A percentile compares a stretch with the other conserved stretches of the same genome.
These are phyloP conservation scores for Diaporthe ampelina DNA, from an alignment of 2,329 filamentous ascomycete genomes.

Conservation along the genomic window DNA sequence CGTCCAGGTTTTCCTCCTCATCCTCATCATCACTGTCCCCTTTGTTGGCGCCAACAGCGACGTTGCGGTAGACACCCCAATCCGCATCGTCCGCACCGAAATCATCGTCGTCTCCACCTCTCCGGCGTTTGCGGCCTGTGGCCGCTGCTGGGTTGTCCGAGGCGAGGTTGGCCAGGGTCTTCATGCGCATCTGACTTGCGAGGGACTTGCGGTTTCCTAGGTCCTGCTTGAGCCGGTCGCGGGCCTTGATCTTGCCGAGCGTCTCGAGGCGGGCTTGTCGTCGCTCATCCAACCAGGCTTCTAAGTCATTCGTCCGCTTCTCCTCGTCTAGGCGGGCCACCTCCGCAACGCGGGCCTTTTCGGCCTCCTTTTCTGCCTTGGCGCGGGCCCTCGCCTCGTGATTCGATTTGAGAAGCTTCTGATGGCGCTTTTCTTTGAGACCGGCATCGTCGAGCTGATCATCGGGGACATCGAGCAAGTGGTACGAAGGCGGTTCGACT, in stretches of 20 bases:
- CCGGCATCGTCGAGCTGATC: constrained; percentile 93
- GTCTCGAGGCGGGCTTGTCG: constrained; percentile 78
- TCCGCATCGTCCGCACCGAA: constrained; percentile 98
- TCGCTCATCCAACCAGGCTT: constrained; percentile 88
- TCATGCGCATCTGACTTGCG: constrained; percentile 97
- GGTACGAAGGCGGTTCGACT: constrained; percentile 85
- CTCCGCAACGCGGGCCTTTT: constrained; percentile 87
- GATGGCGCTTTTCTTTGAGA: constrained; percentile 92
- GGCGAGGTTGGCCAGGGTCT: constrained; percentile 94
- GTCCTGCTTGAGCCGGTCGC: constrained; percentile 92
- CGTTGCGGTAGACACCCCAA: constrained; percentile 96
- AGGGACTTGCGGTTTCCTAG: constrained; percentile 96
- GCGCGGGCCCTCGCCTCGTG: constrained; percentile 93
- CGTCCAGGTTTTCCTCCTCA: constrained; percentile 88
- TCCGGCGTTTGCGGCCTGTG: constrained; percentile 80
- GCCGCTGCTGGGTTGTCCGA: constrained; percentile 80
- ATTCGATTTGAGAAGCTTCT: constrained; percentile 93
- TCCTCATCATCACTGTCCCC: constrained; percentile 87
- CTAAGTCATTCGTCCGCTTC: constrained; percentile 85
- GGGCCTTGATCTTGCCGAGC: constrained; percentile 90
- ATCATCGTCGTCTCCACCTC: constrained; percentile 92
- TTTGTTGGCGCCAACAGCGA: constrained; percentile 82
- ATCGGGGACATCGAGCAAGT: constrained; percentile 89
- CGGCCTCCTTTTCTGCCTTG: constrained; percentile 94
- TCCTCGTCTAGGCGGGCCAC: constrained; percentile 88